Evolutionary conservation across 371 early-diverging fungal genomes (phyloP).

Genomic region (Funneliformis caledonium): DNA sequence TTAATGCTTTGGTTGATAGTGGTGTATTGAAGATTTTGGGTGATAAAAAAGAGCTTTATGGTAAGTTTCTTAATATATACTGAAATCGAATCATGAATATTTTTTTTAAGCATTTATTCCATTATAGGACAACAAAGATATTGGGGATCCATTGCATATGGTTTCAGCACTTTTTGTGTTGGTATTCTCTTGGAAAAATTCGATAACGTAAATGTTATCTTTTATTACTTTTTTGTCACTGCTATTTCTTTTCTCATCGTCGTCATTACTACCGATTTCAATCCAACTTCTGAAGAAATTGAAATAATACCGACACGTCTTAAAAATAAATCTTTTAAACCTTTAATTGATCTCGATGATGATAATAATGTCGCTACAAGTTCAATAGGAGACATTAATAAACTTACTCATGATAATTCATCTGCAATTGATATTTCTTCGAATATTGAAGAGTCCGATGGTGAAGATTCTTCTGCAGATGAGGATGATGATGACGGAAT

Average conservation of each 20-base stretch:
- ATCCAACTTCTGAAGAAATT: not conserved
- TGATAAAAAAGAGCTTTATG: conserved; percentile 38
- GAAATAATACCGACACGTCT: not conserved
- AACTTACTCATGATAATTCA: not conserved
- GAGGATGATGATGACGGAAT: conserved; percentile 33
- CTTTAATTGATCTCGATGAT: conserved; percentile 29
- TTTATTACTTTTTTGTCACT: not conserved
- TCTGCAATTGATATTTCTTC: not conserved
- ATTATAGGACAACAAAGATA: conserved; percentile 30
- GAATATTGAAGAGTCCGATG: conserved; percentile 28
- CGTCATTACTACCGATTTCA: conserved; percentile 26
- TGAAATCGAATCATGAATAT: not conserved
- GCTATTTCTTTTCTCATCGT: not conserved
- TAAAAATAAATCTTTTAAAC: conserved; percentile 2
- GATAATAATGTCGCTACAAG: not conserved
- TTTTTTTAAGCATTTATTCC: not conserved
- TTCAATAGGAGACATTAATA: not conserved
- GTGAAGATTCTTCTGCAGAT: conserved; percentile 4
- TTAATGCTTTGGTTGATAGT: conserved; percentile 36
- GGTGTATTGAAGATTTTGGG: conserved; percentile 31
- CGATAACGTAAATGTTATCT: conserved; percentile 22
- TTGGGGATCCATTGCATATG: conserved; percentile 34
- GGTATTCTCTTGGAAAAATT: conserved; percentile 1
- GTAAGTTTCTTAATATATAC: not conserved
- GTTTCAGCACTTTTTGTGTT: conserved; percentile 4